These are phyloP conservation scores for Plasmopara muralis DNA, from an alignment of 352 stramenopile species.

Conservation along the genomic window DNA sequence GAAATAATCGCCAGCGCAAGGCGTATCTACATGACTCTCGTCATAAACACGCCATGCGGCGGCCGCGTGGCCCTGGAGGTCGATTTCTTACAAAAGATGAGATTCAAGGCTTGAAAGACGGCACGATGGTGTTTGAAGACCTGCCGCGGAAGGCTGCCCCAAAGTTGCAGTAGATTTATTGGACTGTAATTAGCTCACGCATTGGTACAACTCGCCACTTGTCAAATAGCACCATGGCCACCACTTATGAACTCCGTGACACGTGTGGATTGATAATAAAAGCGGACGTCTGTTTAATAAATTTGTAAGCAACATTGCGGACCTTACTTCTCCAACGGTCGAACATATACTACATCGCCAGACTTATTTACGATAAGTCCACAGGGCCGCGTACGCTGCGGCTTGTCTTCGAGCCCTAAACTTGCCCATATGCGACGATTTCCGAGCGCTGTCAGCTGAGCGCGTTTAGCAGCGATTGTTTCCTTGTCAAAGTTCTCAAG, in stretches of 20 bases:
- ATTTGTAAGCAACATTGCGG: too few relatives aligned
- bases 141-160: constrained; percentile 40
- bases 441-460: constrained; percentile 54
- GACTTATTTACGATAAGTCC: constrained; percentile 63
- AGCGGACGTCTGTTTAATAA: neutral
- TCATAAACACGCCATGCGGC: constrained; percentile 84
- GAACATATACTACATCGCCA: constrained; percentile 69
- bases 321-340: constrained; percentile 48
- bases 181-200: neutral
- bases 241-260: constrained; percentile 12
- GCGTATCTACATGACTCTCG: constrained; percentile 83
- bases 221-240: constrained; percentile 4
- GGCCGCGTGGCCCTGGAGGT: constrained; percentile 70
- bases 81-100: constrained; percentile 85
- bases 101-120: constrained; percentile 70
- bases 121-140: constrained; percentile 68
- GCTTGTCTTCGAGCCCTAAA: constrained; percentile 76
- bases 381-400: constrained; percentile 39
- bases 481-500: constrained; percentile 54
- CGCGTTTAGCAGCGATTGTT: too few relatives aligned
- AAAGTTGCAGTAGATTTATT: constrained; percentile 23
- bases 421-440: constrained; percentile 83
- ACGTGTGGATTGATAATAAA: neutral
- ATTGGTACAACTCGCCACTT: neutral
- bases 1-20: constrained; percentile 71